A percentile compares a stretch with the other conserved stretches of the same genome.
Evolutionary conservation across 2,329 filamentous ascomycete genomes (phyloP).

Genomic region (Hymenoscyphus salicellus): DNA sequence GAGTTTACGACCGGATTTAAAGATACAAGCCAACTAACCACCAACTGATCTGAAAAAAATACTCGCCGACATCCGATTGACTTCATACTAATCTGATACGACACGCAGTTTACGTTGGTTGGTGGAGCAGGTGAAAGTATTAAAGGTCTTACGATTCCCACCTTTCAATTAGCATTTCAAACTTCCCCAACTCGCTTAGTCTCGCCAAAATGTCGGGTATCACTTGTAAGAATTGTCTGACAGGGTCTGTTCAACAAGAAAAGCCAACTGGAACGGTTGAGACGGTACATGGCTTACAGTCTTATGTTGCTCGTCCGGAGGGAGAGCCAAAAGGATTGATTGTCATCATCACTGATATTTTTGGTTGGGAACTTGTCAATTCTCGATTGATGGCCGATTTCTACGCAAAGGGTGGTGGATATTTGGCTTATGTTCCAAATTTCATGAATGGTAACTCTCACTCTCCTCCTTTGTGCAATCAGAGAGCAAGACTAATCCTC

Average conservation of each 20-base stretch:
- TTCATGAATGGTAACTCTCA: conserved; percentile 45
- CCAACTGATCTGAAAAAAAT: no score
- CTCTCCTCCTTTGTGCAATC: background rate
- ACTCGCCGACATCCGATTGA: no score
- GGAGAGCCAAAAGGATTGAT: conserved; percentile 42
- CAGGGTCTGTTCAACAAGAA: conserved; percentile 41
- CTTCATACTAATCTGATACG: no score
- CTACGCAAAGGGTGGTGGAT: conserved; percentile 46
- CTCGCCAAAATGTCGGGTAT: conserved; percentile 1
- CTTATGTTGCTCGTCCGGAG: conserved; percentile 43
- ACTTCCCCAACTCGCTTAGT: background rate
- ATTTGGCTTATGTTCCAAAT: conserved; percentile 49
- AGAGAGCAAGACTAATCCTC: background rate
- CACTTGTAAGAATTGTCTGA: conserved; percentile 33
- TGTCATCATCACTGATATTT: conserved; percentile 49
- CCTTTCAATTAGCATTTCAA: background rate
- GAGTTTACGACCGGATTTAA: background rate
- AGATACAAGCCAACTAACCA: background rate
- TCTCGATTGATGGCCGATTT: conserved; percentile 48
- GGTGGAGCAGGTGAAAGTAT: no score
- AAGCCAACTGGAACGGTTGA: conserved; percentile 41
- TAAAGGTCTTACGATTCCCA: background rate
- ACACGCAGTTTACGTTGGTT: no score
- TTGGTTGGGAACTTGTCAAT: conserved; percentile 50
- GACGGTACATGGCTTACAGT: conserved; percentile 43